A percentile compares a stretch with the other conserved stretches of the same genome.
phyloP scores from a whole-genome alignment of 2,329 filamentous ascomycete genomes.

The Balansia obtecta region DNA sequence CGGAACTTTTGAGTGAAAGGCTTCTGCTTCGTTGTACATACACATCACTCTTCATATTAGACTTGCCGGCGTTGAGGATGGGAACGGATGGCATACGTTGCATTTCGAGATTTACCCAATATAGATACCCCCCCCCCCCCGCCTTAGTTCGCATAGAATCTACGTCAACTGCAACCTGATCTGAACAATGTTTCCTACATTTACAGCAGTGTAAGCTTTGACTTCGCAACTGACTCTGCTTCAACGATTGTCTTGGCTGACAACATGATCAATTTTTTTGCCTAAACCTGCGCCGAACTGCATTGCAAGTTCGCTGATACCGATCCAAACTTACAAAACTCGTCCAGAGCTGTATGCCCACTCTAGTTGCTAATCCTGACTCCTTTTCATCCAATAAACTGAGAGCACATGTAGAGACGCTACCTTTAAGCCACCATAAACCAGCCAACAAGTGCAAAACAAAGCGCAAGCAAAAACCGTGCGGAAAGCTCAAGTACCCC shows the following conservation, averaged over 20 bases:
- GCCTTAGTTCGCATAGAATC: neutral
- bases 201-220: neutral
- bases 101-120: neutral
- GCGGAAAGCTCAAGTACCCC: neutral
- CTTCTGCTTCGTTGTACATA: neutral
- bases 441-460: neutral
- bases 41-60: neutral
- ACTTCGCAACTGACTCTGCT: neutral
- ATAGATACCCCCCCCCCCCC: conserved; percentile 7
- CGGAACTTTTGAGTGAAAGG: neutral
- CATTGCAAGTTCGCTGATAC: neutral
- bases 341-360: conserved; percentile 1
- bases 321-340: conserved; percentile 6
- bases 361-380: conserved; percentile 3
- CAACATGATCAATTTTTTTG: neutral
- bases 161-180: neutral
- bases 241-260: neutral
- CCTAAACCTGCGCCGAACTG: neutral
- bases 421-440: neutral
- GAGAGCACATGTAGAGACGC: neutral
- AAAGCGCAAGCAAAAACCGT: conserved; percentile 3
- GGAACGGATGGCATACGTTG: neutral
- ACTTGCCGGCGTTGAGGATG: neutral
- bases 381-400: conserved; percentile 2
- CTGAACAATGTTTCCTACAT: neutral